Conservation (phyloP, 495 filamentous ascomycete genomes). For the Xylaria telfairii region DNA sequence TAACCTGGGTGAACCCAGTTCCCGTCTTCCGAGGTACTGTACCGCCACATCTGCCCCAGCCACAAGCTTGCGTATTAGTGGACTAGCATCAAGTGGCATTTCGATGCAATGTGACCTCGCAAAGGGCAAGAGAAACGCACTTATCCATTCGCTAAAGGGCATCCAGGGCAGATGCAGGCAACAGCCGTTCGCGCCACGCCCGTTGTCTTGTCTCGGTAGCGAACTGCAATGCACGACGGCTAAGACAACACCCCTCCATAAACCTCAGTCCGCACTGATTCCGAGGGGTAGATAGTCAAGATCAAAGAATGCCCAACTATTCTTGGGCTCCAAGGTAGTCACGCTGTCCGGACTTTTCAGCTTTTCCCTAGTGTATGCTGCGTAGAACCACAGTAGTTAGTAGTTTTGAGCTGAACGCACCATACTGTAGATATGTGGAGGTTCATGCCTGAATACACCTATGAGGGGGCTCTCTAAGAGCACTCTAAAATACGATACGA, state of each 20-base stretch:
- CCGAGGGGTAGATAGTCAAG: background rate
- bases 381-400: background rate
- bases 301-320: background rate
- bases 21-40: background rate
- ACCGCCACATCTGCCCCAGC: conserved; percentile 10
- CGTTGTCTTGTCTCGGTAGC: background rate
- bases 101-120: conserved; percentile 14
- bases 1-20: background rate
- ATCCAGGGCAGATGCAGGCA: background rate
- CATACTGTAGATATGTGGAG: background rate
- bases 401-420: background rate
- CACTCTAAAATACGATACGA: background rate
- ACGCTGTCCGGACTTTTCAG: background rate
- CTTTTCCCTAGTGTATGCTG: background rate
- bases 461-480: background rate
- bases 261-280: background rate
- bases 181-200: background rate
- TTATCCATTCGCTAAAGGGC: background rate
- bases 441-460: too few species aligned
- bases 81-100: too few species aligned
- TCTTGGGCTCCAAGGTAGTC: background rate
- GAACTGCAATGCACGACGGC: too few species aligned
- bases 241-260: too few species aligned
- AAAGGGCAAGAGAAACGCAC: background rate
- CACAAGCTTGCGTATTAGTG: conserved; percentile 8